Evolutionary conservation across 768 basidiomycete genomes (phyloP).

Genomic region (Phlebiopsis gigantea): DNA sequence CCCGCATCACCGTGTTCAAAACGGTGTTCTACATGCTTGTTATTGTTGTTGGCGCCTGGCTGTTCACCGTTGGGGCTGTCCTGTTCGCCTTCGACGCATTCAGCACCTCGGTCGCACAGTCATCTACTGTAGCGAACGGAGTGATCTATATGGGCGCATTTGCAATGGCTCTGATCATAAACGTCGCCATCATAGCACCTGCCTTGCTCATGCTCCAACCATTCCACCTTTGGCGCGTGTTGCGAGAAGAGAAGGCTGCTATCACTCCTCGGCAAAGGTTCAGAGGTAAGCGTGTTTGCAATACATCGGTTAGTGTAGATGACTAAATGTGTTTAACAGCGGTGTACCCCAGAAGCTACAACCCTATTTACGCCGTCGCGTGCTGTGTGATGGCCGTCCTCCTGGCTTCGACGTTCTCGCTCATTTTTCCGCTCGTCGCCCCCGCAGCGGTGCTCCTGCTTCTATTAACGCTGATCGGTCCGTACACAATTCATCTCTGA

Average conservation of each 20-base stretch:
- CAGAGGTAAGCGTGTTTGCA: constrained; percentile 48
- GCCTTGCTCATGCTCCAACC: constrained; percentile 73
- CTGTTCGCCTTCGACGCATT: constrained; percentile 64
- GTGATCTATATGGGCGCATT: constrained; percentile 66
- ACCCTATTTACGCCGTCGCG: constrained; percentile 61
- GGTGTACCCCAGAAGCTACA: constrained; percentile 66
- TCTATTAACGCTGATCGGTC: constrained; percentile 62
- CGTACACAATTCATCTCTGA: constrained; percentile 17
- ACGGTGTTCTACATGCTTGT: constrained; percentile 57
- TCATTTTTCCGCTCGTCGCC: constrained; percentile 73
- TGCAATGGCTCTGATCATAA: constrained; percentile 52
- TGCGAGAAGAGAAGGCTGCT: constrained; percentile 50
- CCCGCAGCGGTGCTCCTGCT: constrained; percentile 65
- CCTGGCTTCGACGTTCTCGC: constrained; percentile 66
- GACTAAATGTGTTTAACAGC: constrained; percentile 34
- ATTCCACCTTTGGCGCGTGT: constrained; percentile 49
- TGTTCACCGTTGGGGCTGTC: constrained; percentile 62
- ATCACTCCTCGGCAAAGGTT: constrained; percentile 77
- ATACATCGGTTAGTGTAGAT: background rate
- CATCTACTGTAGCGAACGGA: constrained; percentile 56
- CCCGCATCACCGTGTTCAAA: constrained; percentile 57
- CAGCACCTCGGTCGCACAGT: constrained; percentile 29
- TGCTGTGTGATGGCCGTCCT: constrained; percentile 64
- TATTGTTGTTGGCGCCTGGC: constrained; percentile 51
- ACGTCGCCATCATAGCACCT: constrained; percentile 63